phyloP scores from a whole-genome alignment of 768 basidiomycete species.

The Hysterangium stoloniferum region DNA sequence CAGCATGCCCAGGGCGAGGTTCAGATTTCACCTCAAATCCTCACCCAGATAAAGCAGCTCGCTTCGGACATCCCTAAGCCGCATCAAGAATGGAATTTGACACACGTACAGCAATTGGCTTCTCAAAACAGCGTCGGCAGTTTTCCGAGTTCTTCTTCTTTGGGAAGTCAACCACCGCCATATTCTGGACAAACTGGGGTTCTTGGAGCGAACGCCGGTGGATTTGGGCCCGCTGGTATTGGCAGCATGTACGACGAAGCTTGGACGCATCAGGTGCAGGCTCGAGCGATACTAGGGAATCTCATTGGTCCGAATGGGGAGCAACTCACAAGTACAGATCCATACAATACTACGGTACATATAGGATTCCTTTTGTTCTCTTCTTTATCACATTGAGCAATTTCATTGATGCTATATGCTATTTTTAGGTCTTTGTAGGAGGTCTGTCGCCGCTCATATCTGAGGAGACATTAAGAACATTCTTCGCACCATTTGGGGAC shows the following conservation, averaged over 20 bases:
- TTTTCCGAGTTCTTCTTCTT: neutral
- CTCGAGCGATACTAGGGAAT: conserved; percentile 74
- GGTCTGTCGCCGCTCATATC: conserved; percentile 82
- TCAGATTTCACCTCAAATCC: conserved; percentile 3
- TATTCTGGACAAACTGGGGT: neutral
- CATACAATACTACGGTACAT: conserved; percentile 86
- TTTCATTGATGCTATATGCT: neutral
- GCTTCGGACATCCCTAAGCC: neutral
- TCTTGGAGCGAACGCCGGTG: neutral
- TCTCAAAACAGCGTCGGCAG: neutral
- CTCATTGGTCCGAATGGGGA: conserved; percentile 83
- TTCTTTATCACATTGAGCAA: neutral
- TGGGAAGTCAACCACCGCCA: neutral
- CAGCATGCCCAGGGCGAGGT: neutral
- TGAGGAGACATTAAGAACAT: conserved; percentile 85
- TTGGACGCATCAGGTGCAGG: conserved; percentile 80
- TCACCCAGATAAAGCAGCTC: conserved; percentile 3
- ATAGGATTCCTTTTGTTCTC: neutral
- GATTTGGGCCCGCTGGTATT: too few relatives aligned
- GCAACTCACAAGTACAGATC: conserved; percentile 81
- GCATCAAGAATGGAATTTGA: neutral
- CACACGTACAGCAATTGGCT: neutral
- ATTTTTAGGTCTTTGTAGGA: conserved; percentile 58
- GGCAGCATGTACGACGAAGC: conserved; percentile 57
- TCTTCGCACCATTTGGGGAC: conserved; percentile 88